Evolutionary conservation across 306 rosid species (phyloP).

Genomic region (Astragalus membranaceus): DNA sequence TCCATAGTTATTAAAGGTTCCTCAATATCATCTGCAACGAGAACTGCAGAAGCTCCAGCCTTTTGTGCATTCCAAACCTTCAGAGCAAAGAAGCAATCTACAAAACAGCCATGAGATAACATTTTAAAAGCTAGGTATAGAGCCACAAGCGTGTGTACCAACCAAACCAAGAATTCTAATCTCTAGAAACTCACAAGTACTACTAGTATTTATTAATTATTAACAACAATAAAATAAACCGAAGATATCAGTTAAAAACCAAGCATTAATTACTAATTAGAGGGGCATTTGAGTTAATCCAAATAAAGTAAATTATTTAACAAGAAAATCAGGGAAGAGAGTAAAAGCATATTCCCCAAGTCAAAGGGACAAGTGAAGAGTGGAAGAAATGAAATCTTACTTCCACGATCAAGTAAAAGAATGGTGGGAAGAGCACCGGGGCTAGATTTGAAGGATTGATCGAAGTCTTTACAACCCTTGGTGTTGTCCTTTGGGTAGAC

Average conservation of each 20-base stretch:
- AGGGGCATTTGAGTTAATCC: background rate
- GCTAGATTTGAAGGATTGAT: slow-evolving; percentile 46
- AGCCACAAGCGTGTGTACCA: background rate
- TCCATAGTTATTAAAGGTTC: slow-evolving; percentile 21
- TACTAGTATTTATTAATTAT: background rate
- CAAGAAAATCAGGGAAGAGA: background rate
- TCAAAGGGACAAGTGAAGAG: background rate
- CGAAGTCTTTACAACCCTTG: slow-evolving; percentile 60
- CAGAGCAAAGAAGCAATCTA: slow-evolving; percentile 71
- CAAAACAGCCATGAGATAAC: slow-evolving; percentile 17
- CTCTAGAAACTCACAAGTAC: background rate
- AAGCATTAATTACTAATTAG: background rate
- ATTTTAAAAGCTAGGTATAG: background rate
- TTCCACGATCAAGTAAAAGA: slow-evolving; percentile 82
- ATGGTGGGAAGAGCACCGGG: slow-evolving; percentile 90
- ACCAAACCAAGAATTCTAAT: background rate
- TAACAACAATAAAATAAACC: background rate
- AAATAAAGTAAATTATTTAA: background rate
- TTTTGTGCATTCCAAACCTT: slow-evolving; percentile 26
- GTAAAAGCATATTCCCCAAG: background rate
- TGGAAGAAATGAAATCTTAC: slow-evolving; percentile 23
- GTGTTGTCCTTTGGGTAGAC: slow-evolving; percentile 60
- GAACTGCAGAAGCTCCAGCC: slow-evolving; percentile 73
- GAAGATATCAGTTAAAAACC: background rate
- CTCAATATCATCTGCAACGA: slow-evolving; percentile 48